phyloP scores from a whole-genome alignment of 345 rosid genomes.

The Ceriops tagal region DNA sequence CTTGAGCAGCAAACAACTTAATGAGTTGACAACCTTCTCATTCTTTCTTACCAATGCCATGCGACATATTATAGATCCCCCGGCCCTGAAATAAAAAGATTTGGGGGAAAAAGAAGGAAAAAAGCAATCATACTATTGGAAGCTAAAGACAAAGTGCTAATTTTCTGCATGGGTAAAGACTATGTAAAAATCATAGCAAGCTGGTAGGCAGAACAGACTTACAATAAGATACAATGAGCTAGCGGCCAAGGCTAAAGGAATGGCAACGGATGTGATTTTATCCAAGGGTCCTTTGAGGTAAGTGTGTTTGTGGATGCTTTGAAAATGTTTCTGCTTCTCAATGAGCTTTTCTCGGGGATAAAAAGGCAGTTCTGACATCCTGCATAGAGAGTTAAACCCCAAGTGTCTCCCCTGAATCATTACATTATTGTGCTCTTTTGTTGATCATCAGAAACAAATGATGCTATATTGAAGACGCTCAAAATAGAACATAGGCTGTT shows the following conservation, averaged over 20 bases:
- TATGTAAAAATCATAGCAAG: background rate
- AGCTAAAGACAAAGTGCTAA: background rate
- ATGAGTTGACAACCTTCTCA: slow-evolving; percentile 25
- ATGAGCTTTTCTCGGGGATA: slow-evolving; percentile 79
- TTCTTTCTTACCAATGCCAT: slow-evolving; percentile 84
- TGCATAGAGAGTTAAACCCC: slow-evolving; percentile 16
- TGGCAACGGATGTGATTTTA: slow-evolving; percentile 83
- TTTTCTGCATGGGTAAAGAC: background rate
- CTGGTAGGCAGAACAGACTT: slow-evolving; percentile 25
- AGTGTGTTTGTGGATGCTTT: slow-evolving; percentile 70
- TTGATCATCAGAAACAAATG: too few species aligned
- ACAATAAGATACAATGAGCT: slow-evolving; percentile 60
- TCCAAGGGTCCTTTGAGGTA: slow-evolving; percentile 79
- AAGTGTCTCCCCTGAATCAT: background rate
- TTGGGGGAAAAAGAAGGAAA: background rate
- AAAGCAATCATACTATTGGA: background rate
- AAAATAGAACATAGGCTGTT: too few species aligned
- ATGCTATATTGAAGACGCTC: too few species aligned
- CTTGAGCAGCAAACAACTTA: slow-evolving; percentile 6
- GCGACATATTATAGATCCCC: slow-evolving; percentile 81
- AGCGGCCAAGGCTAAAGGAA: slow-evolving; percentile 68
- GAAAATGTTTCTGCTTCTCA: slow-evolving; percentile 76
- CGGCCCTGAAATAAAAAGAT: slow-evolving; percentile 51
- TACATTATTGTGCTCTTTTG: too few species aligned
- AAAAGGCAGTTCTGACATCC: slow-evolving; percentile 71